phyloP scores from a whole-genome alignment of 495 filamentous ascomycete genomes.

The Penicillium herquei region DNA sequence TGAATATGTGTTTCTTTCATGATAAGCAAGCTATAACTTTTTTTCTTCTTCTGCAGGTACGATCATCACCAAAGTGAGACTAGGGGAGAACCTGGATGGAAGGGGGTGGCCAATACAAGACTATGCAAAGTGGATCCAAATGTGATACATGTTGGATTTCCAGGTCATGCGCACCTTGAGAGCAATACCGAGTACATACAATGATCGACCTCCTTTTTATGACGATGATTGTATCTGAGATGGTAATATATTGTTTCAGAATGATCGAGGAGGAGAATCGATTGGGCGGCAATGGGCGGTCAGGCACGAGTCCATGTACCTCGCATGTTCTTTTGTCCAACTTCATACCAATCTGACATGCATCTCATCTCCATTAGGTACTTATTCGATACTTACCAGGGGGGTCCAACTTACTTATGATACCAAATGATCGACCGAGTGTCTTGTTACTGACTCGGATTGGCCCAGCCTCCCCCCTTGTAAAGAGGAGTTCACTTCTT shows the following conservation, averaged over 20 bases:
- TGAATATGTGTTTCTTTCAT: background rate
- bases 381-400: slow-evolving; percentile 1
- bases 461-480: slow-evolving; percentile 29
- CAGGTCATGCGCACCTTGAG: too few relatives aligned
- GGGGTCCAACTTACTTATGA: background rate
- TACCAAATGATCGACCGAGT: slow-evolving; percentile 1
- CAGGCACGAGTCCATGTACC: slow-evolving; percentile 10
- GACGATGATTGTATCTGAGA: background rate
- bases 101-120: slow-evolving; percentile 4
- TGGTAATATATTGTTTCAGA: slow-evolving; percentile 4
- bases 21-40: background rate
- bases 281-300: slow-evolving; percentile 17
- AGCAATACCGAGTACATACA: too few relatives aligned
- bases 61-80: background rate
- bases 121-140: background rate
- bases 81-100: background rate
- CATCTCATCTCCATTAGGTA: background rate
- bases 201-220: background rate
- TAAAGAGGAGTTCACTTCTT: slow-evolving; percentile 20
- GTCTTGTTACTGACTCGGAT: slow-evolving; percentile 18
- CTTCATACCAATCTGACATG: background rate
- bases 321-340: background rate
- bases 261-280: background rate
- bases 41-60: slow-evolving; percentile 12
- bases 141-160: background rate